Evolutionary conservation across 345 rosid species (phyloP).

Genomic region (Bruguiera parviflora): DNA sequence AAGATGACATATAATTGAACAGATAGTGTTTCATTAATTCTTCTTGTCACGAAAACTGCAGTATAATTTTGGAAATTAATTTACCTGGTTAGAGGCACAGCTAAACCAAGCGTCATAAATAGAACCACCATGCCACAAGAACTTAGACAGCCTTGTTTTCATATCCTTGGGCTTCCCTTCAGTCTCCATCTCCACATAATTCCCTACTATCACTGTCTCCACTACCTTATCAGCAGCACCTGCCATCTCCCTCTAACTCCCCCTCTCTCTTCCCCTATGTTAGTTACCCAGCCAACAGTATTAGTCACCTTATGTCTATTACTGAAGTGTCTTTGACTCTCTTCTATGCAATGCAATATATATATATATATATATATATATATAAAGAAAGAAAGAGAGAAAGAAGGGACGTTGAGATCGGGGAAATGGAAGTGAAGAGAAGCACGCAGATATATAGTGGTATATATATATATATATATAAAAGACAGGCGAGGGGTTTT

Average conservation of each 20-base stretch:
- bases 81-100: slow-evolving; percentile 95
- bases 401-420: slow-evolving; percentile 8
- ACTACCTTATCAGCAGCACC: slow-evolving; percentile 70
- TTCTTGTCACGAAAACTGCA: no score
- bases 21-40: no score
- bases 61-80: no score
- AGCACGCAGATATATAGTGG: slow-evolving; percentile 4
- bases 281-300: no score
- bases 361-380: neutral
- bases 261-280: no score
- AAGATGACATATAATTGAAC: neutral
- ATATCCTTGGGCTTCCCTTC: slow-evolving; percentile 58
- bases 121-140: slow-evolving; percentile 98
- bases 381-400: neutral
- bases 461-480: slow-evolving; percentile 18
- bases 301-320: no score
- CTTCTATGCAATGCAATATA: neutral
- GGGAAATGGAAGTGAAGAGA: slow-evolving; percentile 30
- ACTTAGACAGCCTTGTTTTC: slow-evolving; percentile 59
- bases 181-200: slow-evolving; percentile 90
- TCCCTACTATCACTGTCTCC: slow-evolving; percentile 83
- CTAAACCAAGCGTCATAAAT: slow-evolving; percentile 99
- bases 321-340: neutral
- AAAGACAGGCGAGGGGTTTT: slow-evolving; percentile 16
- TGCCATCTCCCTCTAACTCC: slow-evolving; percentile 9